These are phyloP conservation scores for Glutinoglossum americanum DNA, from an alignment of 495 filamentous ascomycete genomes.

Conservation along the genomic window DNA sequence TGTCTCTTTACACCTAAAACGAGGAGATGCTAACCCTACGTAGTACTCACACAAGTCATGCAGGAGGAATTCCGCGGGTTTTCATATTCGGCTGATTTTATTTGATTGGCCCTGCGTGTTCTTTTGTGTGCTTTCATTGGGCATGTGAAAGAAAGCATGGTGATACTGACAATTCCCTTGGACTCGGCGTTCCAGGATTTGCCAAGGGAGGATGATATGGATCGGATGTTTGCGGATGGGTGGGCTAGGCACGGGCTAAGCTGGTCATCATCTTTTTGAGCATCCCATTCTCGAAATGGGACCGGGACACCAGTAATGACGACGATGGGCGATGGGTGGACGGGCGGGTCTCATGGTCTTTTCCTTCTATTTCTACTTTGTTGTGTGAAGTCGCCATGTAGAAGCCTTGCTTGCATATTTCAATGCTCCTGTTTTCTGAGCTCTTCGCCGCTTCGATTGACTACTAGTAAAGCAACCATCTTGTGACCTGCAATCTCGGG, in stretches of 20 bases:
- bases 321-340: too few species aligned
- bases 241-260: not conserved
- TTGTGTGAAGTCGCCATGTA: too few species aligned
- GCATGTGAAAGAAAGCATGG: not conserved
- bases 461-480: too few species aligned
- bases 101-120: conserved; percentile 11
- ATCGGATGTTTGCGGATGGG: not conserved
- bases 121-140: not conserved
- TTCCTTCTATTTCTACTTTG: too few species aligned
- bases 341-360: too few species aligned
- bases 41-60: conserved; percentile 95
- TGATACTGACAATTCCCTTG: not conserved
- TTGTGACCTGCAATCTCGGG: not conserved
- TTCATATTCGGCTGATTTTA: conserved; percentile 73
- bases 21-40: conserved; percentile 1
- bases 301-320: not conserved
- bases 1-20: not conserved
- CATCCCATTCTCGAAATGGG: not conserved
- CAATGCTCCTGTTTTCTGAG: too few species aligned
- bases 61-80: conserved; percentile 99
- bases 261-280: not conserved
- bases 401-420: too few species aligned
- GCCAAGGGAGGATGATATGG: not conserved
- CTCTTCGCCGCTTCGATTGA: too few species aligned
- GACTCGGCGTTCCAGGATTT: not conserved